Base-by-base conservation (phyloP, 768 basidiomycete genomes). In the Panaeolus cyanescens region DNA sequence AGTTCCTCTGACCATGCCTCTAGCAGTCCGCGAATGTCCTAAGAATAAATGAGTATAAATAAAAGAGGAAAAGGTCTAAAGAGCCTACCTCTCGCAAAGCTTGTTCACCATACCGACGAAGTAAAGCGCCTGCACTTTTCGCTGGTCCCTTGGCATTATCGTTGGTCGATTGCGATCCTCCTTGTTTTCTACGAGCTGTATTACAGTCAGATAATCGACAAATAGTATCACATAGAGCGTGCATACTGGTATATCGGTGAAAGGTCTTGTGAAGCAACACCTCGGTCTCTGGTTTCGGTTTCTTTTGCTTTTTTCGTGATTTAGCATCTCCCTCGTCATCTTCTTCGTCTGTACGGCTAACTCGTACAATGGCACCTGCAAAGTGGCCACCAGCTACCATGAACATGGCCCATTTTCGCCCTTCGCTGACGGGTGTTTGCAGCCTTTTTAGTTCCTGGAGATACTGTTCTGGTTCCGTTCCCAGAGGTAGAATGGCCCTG, bases 371-470 rank as follows among this genome's bases (percentile, higher is more conserved):
- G 59, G 95, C 90, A 25, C 96, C 97, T 13, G 97, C 97, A 75
- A 99, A 99, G 74, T 99, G 97, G 10, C 97, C 97, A 20, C 97
- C 96, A 0, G 97, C 97, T 37, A 91, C 87, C 95, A 98, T 97
- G 68, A 99, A 91, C 83, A 99, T 74, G 0, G 95, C 93, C 92
- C 96, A 96, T 61, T 85, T 90, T 36, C 95, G 80, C 15, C 88
- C 92, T 17, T 80, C 76, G 13, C 77, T 74, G 12, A 76, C 72
- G 7, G 76, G 74, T 4, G 67, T 66, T 71, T 95, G 95, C 79
- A 95, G 81, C n/a, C 75, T 75, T 64, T 77, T 83, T 20, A 96
- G 75, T 62, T 87, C 85, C 1, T 81, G 67, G 8, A 95, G 74
- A 70, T 91, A 88, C 0, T 74, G 66, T 5, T 79, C 67, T 4